A percentile compares a stretch with the other conserved stretches of the same genome.
Evolutionary conservation across 352 stramenopile genomes (phyloP).

Genomic region (Globisporangium yorkense): DNA sequence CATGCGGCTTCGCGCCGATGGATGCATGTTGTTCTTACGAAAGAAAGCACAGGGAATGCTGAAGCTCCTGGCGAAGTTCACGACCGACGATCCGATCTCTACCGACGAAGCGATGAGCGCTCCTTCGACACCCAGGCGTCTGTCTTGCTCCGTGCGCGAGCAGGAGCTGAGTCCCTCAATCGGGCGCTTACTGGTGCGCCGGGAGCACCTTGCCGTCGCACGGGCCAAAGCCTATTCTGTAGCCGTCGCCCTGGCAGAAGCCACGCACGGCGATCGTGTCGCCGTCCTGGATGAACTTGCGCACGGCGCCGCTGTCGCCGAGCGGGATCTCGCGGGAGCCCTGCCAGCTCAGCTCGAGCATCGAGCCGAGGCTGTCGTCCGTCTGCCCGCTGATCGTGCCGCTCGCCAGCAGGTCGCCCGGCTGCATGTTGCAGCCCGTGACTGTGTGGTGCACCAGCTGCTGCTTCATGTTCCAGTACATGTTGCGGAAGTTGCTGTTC

Average conservation of each 20-base stretch:
- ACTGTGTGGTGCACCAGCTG: constrained; percentile 96
- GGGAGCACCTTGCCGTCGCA: constrained; percentile 91
- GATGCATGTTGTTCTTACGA: no score
- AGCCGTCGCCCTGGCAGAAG: constrained; percentile 88
- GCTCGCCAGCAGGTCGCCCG: constrained; percentile 92
- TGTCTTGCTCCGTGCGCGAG: neutral
- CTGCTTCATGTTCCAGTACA: constrained; percentile 98
- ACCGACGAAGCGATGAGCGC: no score
- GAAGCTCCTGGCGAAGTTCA: no score
- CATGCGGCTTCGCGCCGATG: no score
- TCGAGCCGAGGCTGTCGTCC: constrained; percentile 88
- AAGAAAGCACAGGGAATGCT: no score
- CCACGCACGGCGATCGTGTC: constrained; percentile 92
- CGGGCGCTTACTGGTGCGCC: constrained; percentile 43
- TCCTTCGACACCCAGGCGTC: neutral
- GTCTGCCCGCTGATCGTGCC: constrained; percentile 93
- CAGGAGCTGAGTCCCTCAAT: neutral
- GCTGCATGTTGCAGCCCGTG: constrained; percentile 95
- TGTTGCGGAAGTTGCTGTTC: constrained; percentile 93
- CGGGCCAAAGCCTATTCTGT: constrained; percentile 93
- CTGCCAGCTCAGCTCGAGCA: constrained; percentile 96
- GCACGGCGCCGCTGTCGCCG: constrained; percentile 55
- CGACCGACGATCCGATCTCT: no score
- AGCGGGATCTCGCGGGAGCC: constrained; percentile 78
- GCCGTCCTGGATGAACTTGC: constrained; percentile 95